These are phyloP conservation scores for Colletotrichum nymphaeae DNA, from an alignment of 2,329 filamentous ascomycete genomes.

Conservation along the genomic window DNA sequence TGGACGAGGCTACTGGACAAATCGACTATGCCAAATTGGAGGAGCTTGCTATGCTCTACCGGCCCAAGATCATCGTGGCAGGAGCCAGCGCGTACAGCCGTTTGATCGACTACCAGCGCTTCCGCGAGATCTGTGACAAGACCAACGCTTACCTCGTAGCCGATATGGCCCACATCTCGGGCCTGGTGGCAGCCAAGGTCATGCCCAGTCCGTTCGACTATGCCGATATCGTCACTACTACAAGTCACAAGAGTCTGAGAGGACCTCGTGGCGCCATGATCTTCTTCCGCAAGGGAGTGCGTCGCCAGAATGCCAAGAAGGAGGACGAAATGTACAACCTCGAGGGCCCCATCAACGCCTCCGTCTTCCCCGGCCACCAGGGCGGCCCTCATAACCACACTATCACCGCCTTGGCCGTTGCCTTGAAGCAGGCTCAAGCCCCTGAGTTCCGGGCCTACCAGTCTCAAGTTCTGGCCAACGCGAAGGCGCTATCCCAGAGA, in stretches of 20 bases:
- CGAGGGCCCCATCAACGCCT: conserved; percentile 92
- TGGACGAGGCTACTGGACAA: conserved; percentile 88
- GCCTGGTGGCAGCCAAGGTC: conserved; percentile 90
- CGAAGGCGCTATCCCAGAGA: conserved; percentile 83
- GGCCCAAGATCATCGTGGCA: conserved; percentile 94
- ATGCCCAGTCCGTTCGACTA: conserved; percentile 89
- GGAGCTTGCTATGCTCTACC: conserved; percentile 86
- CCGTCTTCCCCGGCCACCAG: conserved; percentile 98
- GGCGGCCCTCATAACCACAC: conserved; percentile 99
- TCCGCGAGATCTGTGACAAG: conserved; percentile 92
- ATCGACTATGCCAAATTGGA: conserved; percentile 97
- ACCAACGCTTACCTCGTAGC: conserved; percentile 91
- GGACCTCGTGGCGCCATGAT: conserved; percentile 97
- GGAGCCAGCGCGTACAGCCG: conserved; percentile 97
- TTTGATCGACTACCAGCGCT: conserved; percentile 92
- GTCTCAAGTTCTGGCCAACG: conserved; percentile 88
- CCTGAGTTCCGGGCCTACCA: conserved; percentile 95
- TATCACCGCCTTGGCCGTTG: conserved; percentile 94
- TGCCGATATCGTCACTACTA: conserved; percentile 96
- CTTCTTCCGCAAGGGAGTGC: conserved; percentile 95
- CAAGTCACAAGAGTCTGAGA: conserved; percentile 96
- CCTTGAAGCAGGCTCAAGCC: conserved; percentile 90
- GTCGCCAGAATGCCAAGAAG: conserved; percentile 85
- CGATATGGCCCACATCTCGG: conserved; percentile 98
- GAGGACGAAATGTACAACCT: conserved; percentile 90